Evolutionary conservation across 495 filamentous ascomycete genomes (phyloP).

Genomic region (Xylaria bambusicola): DNA sequence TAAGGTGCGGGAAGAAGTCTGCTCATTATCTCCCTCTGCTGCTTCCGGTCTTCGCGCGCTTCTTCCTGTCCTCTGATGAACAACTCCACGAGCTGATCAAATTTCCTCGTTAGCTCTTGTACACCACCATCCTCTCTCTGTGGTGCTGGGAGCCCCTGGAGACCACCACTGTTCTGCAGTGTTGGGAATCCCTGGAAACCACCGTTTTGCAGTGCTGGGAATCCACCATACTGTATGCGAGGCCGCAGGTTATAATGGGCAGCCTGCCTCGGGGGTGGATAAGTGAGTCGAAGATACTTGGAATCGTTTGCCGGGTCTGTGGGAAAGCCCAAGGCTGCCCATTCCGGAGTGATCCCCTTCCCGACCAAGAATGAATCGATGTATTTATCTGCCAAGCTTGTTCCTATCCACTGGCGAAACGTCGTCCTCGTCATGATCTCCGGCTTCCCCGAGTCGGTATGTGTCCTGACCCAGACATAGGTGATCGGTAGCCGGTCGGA

Average conservation of each 20-base stretch:
- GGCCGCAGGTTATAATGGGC: not conserved
- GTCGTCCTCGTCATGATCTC: conserved; percentile 3
- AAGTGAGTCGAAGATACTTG: conserved; percentile 1
- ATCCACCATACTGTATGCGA: not conserved
- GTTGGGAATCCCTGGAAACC: conserved; percentile 4
- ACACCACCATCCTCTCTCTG: not conserved
- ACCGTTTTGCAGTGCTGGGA: not conserved
- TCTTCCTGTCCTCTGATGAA: conserved; percentile 5
- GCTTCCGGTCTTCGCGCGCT: conserved; percentile 1
- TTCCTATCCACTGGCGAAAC: conserved; percentile 5
- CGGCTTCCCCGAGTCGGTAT: not conserved
- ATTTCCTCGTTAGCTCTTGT: not conserved
- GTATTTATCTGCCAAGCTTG: not conserved
- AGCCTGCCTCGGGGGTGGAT: not conserved
- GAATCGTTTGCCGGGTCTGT: not conserved
- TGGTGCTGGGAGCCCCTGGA: not conserved
- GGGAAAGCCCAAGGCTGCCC: not conserved
- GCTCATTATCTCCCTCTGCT: not conserved
- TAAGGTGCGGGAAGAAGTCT: conserved; percentile 6
- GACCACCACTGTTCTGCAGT: not conserved
- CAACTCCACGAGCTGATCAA: not conserved
- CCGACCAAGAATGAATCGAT: not conserved
- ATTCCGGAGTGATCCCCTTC: not conserved
- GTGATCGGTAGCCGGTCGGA: not conserved
- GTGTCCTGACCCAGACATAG: conserved; percentile 4